These are phyloP conservation scores for Naematelia encephala DNA, from an alignment of 768 basidiomycete genomes.

Conservation along the genomic window DNA sequence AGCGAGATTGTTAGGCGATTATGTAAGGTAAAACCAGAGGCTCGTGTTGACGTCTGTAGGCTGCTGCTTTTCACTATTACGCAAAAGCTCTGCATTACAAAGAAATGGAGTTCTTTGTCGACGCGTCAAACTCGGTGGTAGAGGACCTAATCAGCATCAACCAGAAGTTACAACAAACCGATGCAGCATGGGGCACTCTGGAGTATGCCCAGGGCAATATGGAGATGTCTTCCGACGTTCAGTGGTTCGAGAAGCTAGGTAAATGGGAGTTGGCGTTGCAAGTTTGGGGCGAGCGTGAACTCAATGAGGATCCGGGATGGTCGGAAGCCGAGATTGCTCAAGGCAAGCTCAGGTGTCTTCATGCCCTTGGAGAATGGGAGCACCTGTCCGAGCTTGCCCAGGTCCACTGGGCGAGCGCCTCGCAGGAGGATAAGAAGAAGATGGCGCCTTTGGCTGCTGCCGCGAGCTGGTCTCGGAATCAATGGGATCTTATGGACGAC, in stretches of 20 bases:
- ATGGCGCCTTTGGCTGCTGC: slow-evolving; percentile 97
- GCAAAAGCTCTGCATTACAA: slow-evolving; percentile 99
- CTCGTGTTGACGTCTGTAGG: slow-evolving; percentile 50
- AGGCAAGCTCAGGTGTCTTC: slow-evolving; percentile 91
- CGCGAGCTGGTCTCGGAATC: slow-evolving; percentile 91
- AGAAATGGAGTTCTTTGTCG: slow-evolving; percentile 91
- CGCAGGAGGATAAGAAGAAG: slow-evolving; percentile 75
- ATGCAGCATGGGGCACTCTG: slow-evolving; percentile 96
- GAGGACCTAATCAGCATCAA: slow-evolving; percentile 95
- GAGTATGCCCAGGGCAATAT: slow-evolving; percentile 84
- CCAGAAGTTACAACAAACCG: slow-evolving; percentile 91
- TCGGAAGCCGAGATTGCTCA: slow-evolving; percentile 63
- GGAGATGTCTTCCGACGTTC: slow-evolving; percentile 73
- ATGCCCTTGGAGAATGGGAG: slow-evolving; percentile 98
- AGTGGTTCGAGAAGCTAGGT: slow-evolving; percentile 96
- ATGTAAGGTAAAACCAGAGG: slow-evolving; percentile 49
- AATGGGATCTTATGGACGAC: slow-evolving; percentile 98
- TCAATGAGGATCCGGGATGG: slow-evolving; percentile 65
- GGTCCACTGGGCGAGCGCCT: slow-evolving; percentile 79
- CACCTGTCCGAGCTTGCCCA: slow-evolving; percentile 78
- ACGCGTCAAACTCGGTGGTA: slow-evolving; percentile 79
- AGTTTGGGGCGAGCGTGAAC: slow-evolving; percentile 46
- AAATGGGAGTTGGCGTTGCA: slow-evolving; percentile 88
- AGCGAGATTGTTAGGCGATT: slow-evolving; percentile 85
- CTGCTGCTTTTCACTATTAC: slow-evolving; percentile 87